A percentile compares a stretch with the other conserved stretches of the same genome.
These are phyloP conservation scores for Alternaria gansuensis DNA, from an alignment of 2,329 filamentous ascomycete genomes.

Conservation along the genomic window DNA sequence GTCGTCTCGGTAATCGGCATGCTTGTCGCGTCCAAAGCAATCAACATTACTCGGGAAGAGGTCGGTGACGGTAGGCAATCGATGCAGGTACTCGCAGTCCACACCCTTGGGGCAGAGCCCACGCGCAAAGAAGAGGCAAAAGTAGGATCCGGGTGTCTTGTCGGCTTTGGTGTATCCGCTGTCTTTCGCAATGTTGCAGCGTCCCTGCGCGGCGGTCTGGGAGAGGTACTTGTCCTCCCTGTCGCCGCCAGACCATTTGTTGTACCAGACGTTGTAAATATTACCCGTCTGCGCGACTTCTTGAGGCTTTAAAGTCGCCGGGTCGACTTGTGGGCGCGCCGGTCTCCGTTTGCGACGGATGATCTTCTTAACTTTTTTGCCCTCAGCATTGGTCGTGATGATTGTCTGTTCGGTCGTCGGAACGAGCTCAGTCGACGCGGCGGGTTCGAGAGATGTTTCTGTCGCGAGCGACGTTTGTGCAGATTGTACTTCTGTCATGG, in stretches of 20 bases:
- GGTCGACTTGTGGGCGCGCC: conserved; percentile 89
- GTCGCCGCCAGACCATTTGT: conserved; percentile 97
- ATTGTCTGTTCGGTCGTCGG: conserved; percentile 42
- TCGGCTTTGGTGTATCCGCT: conserved; percentile 62
- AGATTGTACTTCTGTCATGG: conserved; percentile 45
- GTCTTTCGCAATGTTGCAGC: conserved; percentile 83
- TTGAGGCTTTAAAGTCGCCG: conserved; percentile 81
- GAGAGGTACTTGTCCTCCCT: conserved; percentile 89
- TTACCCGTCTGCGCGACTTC: conserved; percentile 92
- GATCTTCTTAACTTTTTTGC: conserved; percentile 85
- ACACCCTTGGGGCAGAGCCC: conserved; percentile 83
- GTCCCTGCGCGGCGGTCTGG: conserved; percentile 80
- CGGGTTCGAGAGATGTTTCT: conserved; percentile 35
- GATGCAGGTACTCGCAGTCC: conserved; percentile 93
- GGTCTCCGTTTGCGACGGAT: conserved; percentile 90
- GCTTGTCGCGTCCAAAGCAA: conserved; percentile 93
- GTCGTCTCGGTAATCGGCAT: conserved; percentile 91
- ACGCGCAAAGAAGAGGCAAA: conserved; percentile 91
- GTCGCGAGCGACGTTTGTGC: conserved; percentile 33
- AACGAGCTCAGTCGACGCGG: conserved; percentile 37
- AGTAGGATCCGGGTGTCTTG: conserved; percentile 72
- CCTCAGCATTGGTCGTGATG: conserved; percentile 53
- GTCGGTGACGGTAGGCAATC: conserved; percentile 85
- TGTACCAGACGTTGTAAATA: conserved; percentile 99
- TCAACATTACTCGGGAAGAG: conserved; percentile 94